These are phyloP conservation scores for Seiridium cupressi DNA, from an alignment of 2,329 filamentous ascomycete species.

Conservation along the genomic window DNA sequence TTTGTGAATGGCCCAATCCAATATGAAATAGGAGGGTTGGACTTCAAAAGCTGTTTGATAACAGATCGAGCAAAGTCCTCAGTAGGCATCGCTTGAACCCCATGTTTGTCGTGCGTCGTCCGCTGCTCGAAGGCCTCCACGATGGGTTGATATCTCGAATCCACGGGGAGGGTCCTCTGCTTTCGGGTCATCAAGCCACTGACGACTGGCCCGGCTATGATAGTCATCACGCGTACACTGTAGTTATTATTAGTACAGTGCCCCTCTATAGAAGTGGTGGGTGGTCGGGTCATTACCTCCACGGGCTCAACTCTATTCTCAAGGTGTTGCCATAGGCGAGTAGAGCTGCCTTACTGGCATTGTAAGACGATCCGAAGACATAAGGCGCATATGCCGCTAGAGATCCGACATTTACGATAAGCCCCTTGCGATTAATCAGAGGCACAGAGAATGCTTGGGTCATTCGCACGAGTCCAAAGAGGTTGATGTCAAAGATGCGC, in stretches of 20 bases:
- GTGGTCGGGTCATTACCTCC: slow-evolving; percentile 5
- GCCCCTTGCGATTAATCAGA: slow-evolving; percentile 10
- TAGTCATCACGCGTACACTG: slow-evolving; percentile 12
- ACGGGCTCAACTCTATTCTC: slow-evolving; percentile 9
- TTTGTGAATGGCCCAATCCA: slow-evolving; percentile 13
- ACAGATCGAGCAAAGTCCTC: slow-evolving; percentile 11
- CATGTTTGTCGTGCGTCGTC: slow-evolving; percentile 12
- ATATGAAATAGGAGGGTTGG: slow-evolving; percentile 8
- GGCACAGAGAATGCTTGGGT: slow-evolving; percentile 3
- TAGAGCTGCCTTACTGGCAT: slow-evolving; percentile 15
- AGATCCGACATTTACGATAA: slow-evolving; percentile 12
- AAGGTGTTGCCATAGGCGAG: slow-evolving; percentile 13
- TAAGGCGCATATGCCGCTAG: slow-evolving; percentile 12
- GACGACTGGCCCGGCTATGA: slow-evolving; percentile 13
- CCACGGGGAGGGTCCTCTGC: slow-evolving; percentile 6
- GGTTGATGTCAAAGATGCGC: slow-evolving; percentile 14
- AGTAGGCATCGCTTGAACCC: slow-evolving; percentile 11
- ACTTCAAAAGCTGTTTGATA: slow-evolving; percentile 8
- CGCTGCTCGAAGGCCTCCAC: slow-evolving; percentile 11
- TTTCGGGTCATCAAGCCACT: slow-evolving; percentile 13
- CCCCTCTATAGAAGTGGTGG: background rate
- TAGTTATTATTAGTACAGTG: background rate
- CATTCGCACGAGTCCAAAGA: slow-evolving; percentile 13
- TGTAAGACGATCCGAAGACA: slow-evolving; percentile 14
- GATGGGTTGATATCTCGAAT: slow-evolving; percentile 13